These are phyloP conservation scores for Cynara cardunculus DNA, from an alignment of 129 eudicot genomes.

Conservation along the genomic window DNA sequence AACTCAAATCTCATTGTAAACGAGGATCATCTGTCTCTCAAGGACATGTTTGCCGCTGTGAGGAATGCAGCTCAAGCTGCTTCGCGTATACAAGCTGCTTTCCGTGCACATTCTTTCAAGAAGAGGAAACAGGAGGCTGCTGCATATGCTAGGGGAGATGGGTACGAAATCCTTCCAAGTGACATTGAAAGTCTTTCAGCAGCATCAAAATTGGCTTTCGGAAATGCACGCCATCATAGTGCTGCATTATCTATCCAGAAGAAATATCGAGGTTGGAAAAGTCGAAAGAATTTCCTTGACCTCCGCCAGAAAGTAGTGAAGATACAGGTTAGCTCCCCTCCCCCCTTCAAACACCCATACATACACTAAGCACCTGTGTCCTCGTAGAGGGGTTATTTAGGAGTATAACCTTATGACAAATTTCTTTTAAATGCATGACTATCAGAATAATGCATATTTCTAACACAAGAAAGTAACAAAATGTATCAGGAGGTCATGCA, in stretches of 20 bases:
- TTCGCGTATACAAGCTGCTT: slow-evolving; percentile 93
- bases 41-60: slow-evolving; percentile 65
- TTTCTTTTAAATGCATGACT: background rate
- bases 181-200: slow-evolving; percentile 66
- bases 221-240: slow-evolving; percentile 46
- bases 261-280: slow-evolving; percentile 80
- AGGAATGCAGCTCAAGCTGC: slow-evolving; percentile 95
- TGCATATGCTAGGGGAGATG: slow-evolving; percentile 28
- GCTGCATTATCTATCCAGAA: slow-evolving; percentile 84
- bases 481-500: too few species aligned
- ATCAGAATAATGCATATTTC: background rate
- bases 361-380: background rate
- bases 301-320: slow-evolving; percentile 89
- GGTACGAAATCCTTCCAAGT: slow-evolving; percentile 37
- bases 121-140: slow-evolving; percentile 55
- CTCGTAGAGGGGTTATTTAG: background rate
- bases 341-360: background rate
- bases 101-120: slow-evolving; percentile 93
- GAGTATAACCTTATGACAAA: background rate
- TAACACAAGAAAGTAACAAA: background rate
- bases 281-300: slow-evolving; percentile 72
- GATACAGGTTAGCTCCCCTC: slow-evolving; percentile 65
- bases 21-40: slow-evolving; percentile 55
- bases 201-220: slow-evolving; percentile 65
- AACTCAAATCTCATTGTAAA: slow-evolving; percentile 15